Evolutionary conservation across 345 rosid genomes (phyloP), one percentile per base, ranked within the genome.

Genomic region (Dimocarpus longan): DNA sequence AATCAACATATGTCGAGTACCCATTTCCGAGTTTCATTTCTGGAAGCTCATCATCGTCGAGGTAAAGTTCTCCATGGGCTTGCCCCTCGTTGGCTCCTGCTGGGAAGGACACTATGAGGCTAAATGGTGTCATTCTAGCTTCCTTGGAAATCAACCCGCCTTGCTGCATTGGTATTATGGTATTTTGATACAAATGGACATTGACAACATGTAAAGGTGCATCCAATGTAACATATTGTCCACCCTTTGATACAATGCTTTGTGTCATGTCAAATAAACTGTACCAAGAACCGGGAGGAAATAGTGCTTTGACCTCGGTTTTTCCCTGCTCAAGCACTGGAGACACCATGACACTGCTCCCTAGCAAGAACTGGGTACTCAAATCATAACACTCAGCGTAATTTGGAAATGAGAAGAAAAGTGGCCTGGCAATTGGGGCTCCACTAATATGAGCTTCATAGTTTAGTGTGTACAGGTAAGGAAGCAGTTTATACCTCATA

Each of bases 241-340:
- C 97, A 0, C 44, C 88, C 66, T 84, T 84, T 15, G 97, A 90
- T 4, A 80, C 79, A 46, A 96, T 78, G 69, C 81, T 70, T 81
- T 89, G 85, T 8, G 87, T 85, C 95, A 88, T 84, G 70, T 96
- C 95, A 28, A 92, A 94, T 68, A 96, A 72, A 79, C 83, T 92
- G 90, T 94, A 96, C 99, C 99, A 96, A 63, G 91, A 81, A 44
- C 99, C 98, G 0, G 94, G 99, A 63, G 98, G 95, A 74, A 96
- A 96, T 59, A 96, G 83, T 66, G 98, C 98, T 32, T 80, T 84
- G 4, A 96, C 97, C 67, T 80, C 46, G 56, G 97, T 83, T 81
- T 85, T 87, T 21, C 97, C 98, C 79, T 93, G 40, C 74, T 94
- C 88, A 13, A 97, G 93, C 82, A 94, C 99, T 1, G 98, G 99